phyloP scores from a whole-genome alignment of 768 basidiomycete genomes.

The Sarcomyxa edulis region DNA sequence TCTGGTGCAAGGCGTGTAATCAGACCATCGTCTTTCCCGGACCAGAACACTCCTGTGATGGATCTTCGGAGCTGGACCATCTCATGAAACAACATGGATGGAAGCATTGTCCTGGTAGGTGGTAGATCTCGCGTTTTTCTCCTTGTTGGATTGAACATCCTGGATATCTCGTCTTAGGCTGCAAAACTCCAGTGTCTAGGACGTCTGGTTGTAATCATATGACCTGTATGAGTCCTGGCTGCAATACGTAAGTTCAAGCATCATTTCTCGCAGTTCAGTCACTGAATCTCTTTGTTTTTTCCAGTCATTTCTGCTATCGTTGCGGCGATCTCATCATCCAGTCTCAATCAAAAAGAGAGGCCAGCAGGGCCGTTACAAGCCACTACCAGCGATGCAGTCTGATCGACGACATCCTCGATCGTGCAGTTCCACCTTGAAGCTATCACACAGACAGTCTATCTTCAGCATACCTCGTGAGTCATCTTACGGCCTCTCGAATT shows the following conservation, averaged over 20 bases:
- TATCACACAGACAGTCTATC: no score
- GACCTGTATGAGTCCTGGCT: slow-evolving; percentile 51
- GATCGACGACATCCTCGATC: slow-evolving; percentile 9
- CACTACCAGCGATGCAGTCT: slow-evolving; percentile 9
- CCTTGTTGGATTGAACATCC: background rate
- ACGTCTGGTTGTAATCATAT: slow-evolving; percentile 55
- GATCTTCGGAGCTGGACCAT: slow-evolving; percentile 37
- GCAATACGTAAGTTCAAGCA: slow-evolving; percentile 39
- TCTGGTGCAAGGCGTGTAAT: slow-evolving; percentile 49
- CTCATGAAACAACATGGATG: slow-evolving; percentile 44
- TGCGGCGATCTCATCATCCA: slow-evolving; percentile 10
- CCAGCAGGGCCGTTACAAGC: background rate
- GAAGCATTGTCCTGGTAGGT: slow-evolving; percentile 45
- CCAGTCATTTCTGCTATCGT: slow-evolving; percentile 11
- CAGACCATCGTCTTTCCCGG: slow-evolving; percentile 23
- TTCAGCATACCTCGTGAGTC: no score
- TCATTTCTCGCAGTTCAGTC: background rate
- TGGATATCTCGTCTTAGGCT: slow-evolving; percentile 22
- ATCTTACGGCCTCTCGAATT: no score
- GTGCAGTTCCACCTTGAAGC: no score
- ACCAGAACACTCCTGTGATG: slow-evolving; percentile 43
- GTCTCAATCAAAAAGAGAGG: slow-evolving; percentile 5
- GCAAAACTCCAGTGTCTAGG: slow-evolving; percentile 45
- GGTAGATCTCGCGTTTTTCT: slow-evolving; percentile 7
- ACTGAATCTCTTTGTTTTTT: background rate